Evolutionary conservation across 78 protist genomes (phyloP), one percentile per base, ranked within the genome.

Genomic region (Isochrysis galbana): DNA sequence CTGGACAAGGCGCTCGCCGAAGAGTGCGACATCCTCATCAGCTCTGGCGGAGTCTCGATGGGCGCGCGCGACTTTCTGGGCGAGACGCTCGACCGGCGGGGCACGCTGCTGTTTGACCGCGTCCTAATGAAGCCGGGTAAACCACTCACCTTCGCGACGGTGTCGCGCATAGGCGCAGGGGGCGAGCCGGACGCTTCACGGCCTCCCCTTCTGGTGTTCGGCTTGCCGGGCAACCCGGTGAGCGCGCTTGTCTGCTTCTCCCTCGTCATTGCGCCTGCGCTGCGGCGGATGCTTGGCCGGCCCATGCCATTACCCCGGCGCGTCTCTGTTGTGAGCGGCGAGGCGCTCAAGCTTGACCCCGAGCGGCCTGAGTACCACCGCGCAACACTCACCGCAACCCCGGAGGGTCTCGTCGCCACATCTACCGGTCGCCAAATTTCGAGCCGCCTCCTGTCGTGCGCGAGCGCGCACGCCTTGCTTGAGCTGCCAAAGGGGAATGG

Each of bases 121-220:
- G 96, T 96, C n/a, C 47, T 61, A 39, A 95, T 96, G 97, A 96
- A 96, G 89, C 98, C 98, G 36, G 98, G 95, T 36, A 96, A 96
- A 90, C 98, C 98, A 2, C 82, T 94, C 29, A 96, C 98, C 10
- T 95, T 95, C 89, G 94, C 96, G 36, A 93, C 96, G 2, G 70
- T 44, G 39, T 88, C 61, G n/a, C n/a, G n/a, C n/a, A n/a, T n/a
- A n/a, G n/a, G n/a, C n/a, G n/a, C n/a, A n/a, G n/a, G 74, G 5
- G 74, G 74, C 74, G 74, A 23, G 34, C 2, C 42, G 14, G 44
- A 25, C 42, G 42, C n/a, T n/a, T n/a, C n/a, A n/a, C n/a, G 44
- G 42, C 42, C 42, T 5, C 82, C 90, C 14, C 74, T 70, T 55
- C 72, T 94, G 17, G 94, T 94, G 21, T 96, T 96, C 78, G 91